These are phyloP conservation scores for Suhomyces kilbournensis DNA, from an alignment of 805 yeast genomes.

Conservation along the genomic window DNA sequence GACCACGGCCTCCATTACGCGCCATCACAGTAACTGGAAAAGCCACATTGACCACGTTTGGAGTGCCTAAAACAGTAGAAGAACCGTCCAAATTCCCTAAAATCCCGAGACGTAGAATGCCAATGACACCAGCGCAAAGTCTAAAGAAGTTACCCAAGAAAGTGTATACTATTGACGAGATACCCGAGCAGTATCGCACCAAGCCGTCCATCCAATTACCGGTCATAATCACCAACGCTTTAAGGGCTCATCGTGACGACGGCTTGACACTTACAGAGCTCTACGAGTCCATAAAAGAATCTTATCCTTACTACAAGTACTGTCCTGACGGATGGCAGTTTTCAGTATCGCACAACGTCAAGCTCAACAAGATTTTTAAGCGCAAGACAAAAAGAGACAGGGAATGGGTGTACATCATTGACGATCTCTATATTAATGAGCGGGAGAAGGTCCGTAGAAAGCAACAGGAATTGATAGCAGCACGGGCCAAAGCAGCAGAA, in stretches of 20 bases:
- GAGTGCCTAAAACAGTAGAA: slow-evolving; percentile 34
- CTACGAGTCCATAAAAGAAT: slow-evolving; percentile 78
- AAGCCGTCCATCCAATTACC: slow-evolving; percentile 85
- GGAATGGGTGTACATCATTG: slow-evolving; percentile 94
- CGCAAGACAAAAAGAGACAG: slow-evolving; percentile 75
- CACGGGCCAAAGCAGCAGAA: slow-evolving; percentile 56
- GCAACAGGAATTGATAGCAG: slow-evolving; percentile 62
- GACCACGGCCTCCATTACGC: slow-evolving; percentile 17
- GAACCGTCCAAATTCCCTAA: slow-evolving; percentile 30
- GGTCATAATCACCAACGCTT: slow-evolving; percentile 73
- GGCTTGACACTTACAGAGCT: slow-evolving; percentile 72
- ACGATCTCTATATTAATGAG: slow-evolving; percentile 79
- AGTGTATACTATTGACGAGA: slow-evolving; percentile 74
- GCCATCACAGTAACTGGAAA: slow-evolving; percentile 27
- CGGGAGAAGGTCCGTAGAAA: slow-evolving; percentile 63
- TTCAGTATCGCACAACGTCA: slow-evolving; percentile 84
- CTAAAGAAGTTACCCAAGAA: slow-evolving; percentile 55
- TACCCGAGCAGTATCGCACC: slow-evolving; percentile 80
- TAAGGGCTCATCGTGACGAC: slow-evolving; percentile 61
- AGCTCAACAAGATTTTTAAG: slow-evolving; percentile 79
- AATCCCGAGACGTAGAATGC: slow-evolving; percentile 23
- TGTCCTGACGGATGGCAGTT: slow-evolving; percentile 99
- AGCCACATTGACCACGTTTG: slow-evolving; percentile 23
- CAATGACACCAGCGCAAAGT: slow-evolving; percentile 22
- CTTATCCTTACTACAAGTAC: slow-evolving; percentile 87